Conservation (phyloP, 768 basidiomycete species). For the Lyophyllum semitale region DNA sequence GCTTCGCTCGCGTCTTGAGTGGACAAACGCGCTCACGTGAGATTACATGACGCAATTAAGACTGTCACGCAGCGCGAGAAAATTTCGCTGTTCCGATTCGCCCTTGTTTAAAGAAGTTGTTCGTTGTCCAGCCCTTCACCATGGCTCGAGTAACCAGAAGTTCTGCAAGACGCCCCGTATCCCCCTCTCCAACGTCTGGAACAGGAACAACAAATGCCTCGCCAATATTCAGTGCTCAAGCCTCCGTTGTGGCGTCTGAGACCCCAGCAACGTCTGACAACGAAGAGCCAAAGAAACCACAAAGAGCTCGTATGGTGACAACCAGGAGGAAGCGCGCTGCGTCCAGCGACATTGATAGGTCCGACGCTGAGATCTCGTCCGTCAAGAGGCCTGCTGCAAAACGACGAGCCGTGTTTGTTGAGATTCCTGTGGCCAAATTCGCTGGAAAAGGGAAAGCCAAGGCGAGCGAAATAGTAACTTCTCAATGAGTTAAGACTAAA, state of each 20-base stretch:
- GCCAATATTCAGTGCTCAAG: conserved; percentile 50
- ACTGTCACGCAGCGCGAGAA: conserved; percentile 25
- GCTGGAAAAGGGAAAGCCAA: conserved; percentile 23
- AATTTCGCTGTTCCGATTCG: conserved; percentile 19
- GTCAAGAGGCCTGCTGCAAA: conserved; percentile 31
- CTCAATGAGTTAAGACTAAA: background rate
- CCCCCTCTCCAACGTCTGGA: conserved; percentile 39
- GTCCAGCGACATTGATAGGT: conserved; percentile 22
- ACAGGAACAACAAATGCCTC: conserved; percentile 47
- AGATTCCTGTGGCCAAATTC: conserved; percentile 22
- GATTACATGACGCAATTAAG: conserved; percentile 35
- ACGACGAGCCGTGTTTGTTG: conserved; percentile 40
- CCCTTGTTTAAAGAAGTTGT: background rate
- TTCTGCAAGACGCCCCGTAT: conserved; percentile 26
- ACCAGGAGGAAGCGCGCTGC: conserved; percentile 24
- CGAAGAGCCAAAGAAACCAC: conserved; percentile 20
- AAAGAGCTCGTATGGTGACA: conserved; percentile 15
- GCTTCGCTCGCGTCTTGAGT: background rate
- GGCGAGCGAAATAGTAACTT: conserved; percentile 17
- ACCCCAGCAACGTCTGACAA: conserved; percentile 59
- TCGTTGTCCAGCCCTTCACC: conserved; percentile 9
- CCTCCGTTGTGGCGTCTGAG: conserved; percentile 43
- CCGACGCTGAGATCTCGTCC: conserved; percentile 22
- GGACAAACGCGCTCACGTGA: conserved; percentile 25
- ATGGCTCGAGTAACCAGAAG: conserved; percentile 39